These are phyloP conservation scores for Phytophthora nicotianae DNA, from an alignment of 352 stramenopile genomes.

Conservation along the genomic window DNA sequence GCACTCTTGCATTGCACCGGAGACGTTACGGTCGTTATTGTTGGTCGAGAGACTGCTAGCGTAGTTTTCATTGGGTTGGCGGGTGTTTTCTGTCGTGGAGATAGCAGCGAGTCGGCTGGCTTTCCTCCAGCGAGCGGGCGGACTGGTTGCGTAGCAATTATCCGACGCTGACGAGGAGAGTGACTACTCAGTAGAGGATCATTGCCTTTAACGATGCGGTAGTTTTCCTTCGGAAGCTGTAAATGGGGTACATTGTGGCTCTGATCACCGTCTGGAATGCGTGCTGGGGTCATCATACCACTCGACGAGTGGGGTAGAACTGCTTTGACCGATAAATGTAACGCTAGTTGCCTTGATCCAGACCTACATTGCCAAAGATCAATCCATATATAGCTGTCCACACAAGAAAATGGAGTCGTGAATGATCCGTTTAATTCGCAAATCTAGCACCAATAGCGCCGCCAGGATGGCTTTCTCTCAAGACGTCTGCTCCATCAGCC, in stretches of 20 bases:
- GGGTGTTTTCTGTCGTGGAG: conserved; percentile 25
- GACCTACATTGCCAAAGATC: background rate
- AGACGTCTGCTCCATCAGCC: conserved; percentile 30
- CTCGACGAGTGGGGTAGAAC: background rate
- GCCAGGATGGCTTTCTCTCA: conserved; percentile 69
- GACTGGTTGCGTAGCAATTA: conserved; percentile 11
- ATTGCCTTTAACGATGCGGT: conserved; percentile 32
- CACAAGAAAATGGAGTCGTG: background rate
- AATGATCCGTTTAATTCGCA: conserved; percentile 19
- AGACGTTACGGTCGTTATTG: conserved; percentile 11
- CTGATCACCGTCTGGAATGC: conserved; percentile 14
- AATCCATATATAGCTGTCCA: conserved; percentile 12
- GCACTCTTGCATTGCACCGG: conserved; percentile 36
- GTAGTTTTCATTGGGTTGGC: conserved; percentile 2
- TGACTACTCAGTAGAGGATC: conserved; percentile 42
- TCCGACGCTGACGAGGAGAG: conserved; percentile 33
- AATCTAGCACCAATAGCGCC: conserved; percentile 64
- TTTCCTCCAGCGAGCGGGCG: conserved; percentile 21
- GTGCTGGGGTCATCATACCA: conserved; percentile 10
- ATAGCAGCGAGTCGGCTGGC: conserved; percentile 15
- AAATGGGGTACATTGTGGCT: conserved; percentile 33
- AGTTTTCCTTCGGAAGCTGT: conserved; percentile 43
- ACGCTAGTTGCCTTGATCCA: background rate
- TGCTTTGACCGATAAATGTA: background rate
- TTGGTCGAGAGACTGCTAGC: background rate